These are phyloP conservation scores for Penicillium sp. DNA, from an alignment of 2,329 filamentous ascomycete genomes.

Conservation along the genomic window DNA sequence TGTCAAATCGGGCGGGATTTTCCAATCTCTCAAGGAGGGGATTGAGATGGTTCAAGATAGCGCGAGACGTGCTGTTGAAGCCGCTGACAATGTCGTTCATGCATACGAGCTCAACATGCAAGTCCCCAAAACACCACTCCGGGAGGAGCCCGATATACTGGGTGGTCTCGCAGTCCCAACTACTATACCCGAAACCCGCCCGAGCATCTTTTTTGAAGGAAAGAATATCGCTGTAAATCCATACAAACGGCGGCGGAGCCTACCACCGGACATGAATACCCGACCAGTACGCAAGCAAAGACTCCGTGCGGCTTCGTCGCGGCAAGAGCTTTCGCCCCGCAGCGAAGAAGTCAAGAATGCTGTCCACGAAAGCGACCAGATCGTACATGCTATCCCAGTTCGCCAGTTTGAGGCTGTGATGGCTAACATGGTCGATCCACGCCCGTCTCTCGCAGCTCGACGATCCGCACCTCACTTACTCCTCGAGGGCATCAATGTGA, in stretches of 20 bases:
- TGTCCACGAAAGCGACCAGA: conserved; percentile 42
- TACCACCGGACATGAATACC: conserved; percentile 34
- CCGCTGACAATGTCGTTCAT: conserved; percentile 72
- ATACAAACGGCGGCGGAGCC: conserved; percentile 46
- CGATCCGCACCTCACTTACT: conserved; percentile 35
- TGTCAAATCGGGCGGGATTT: conserved; percentile 52
- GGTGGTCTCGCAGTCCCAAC: conserved; percentile 22
- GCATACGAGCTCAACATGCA: conserved; percentile 74
- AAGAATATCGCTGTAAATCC: conserved; percentile 43
- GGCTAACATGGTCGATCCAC: conserved; percentile 36
- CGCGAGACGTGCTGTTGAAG: conserved; percentile 67
- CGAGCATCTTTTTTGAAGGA: conserved; percentile 42
- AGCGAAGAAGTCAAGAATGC: conserved; percentile 41
- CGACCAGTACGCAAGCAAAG: conserved; percentile 37
- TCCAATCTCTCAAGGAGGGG: conserved; percentile 62
- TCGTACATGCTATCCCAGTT: conserved; percentile 34
- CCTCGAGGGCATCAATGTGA: conserved; percentile 36
- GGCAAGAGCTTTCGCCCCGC: conserved; percentile 36
- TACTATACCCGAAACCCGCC: conserved; percentile 30
- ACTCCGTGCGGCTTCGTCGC: conserved; percentile 28
- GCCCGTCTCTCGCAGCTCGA: conserved; percentile 34
- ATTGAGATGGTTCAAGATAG: conserved; percentile 73
- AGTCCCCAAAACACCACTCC: conserved; percentile 61
- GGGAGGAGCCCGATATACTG: conserved; percentile 35
- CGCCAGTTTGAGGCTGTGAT: conserved; percentile 39